These are phyloP conservation scores for Linum usitatissimum DNA, from an alignment of 345 rosid genomes.

Conservation along the genomic window DNA sequence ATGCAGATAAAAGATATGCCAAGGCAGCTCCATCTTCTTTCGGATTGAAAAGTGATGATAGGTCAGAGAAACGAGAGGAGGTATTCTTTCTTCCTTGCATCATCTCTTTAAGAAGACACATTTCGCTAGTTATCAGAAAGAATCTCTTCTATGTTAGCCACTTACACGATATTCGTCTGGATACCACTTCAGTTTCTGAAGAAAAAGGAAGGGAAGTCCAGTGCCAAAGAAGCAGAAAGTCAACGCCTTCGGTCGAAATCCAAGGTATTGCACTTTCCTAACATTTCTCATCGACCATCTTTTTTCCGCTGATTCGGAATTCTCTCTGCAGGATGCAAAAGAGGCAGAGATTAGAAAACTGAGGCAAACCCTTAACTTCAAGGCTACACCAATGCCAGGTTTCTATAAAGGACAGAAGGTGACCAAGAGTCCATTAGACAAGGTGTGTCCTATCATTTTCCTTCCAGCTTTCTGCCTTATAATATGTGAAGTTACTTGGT, in stretches of 20 bases:
- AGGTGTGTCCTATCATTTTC: conserved; percentile 24
- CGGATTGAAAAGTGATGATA: conserved; percentile 30
- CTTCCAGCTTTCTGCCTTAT: neutral
- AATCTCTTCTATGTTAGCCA: conserved; percentile 1
- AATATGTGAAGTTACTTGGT: neutral
- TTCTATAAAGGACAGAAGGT: conserved; percentile 26
- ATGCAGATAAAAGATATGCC: conserved; percentile 34
- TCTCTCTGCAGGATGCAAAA: conserved; percentile 33
- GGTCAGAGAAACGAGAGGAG: conserved; percentile 31
- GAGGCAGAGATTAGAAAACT: conserved; percentile 28
- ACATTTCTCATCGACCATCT: neutral
- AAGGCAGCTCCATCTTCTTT: conserved; percentile 37
- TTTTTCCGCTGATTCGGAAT: neutral
- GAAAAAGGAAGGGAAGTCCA: conserved; percentile 31
- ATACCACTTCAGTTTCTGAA: conserved; percentile 27
- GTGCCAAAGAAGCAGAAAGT: conserved; percentile 24
- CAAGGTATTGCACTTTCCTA: conserved; percentile 28
- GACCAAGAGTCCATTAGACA: conserved; percentile 22
- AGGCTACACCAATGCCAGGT: conserved; percentile 31
- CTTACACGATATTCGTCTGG: neutral
- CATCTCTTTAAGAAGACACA: neutral
- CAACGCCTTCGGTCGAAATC: conserved; percentile 25
- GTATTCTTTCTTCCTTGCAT: conserved; percentile 18
- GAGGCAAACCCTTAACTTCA: conserved; percentile 34
- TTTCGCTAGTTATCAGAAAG: conserved; percentile 5